Evolutionary conservation across 108 stramenopile species (phyloP).

Genomic region (Skeletonema tropicum): DNA sequence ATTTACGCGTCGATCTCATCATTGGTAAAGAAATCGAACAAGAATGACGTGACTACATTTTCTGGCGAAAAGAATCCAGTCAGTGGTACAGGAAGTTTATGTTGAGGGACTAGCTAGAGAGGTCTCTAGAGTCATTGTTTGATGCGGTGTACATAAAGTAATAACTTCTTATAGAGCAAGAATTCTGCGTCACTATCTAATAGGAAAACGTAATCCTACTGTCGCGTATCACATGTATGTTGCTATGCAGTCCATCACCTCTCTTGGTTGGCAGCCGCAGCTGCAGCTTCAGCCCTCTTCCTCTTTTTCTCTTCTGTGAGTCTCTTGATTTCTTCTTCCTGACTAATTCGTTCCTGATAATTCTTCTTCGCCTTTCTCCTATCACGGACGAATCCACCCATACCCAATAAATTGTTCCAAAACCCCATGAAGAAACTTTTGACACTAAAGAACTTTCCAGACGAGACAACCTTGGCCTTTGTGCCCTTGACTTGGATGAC

Average conservation of each 20-base stretch:
- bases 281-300: conserved; percentile 35
- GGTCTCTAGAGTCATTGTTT: background rate
- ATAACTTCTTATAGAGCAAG: background rate
- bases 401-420: conserved; percentile 85
- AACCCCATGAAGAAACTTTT: conserved; percentile 82
- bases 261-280: background rate
- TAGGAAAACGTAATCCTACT: no score
- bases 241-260: background rate
- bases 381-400: conserved; percentile 83
- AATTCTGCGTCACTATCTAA: background rate
- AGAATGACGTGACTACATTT: background rate
- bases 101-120: background rate
- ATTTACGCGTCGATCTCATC: background rate
- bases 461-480: conserved; percentile 59
- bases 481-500: conserved; percentile 69
- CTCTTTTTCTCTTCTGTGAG: conserved; percentile 64
- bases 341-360: conserved; percentile 71
- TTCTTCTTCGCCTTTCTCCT: conserved; percentile 71
- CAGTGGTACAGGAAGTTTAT: background rate
- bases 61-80: background rate
- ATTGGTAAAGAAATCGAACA: background rate
- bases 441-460: conserved; percentile 77
- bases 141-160: background rate
- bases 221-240: no score
- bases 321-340: conserved; percentile 67